Percentiles rank a stretch among this genome's conserved stretches.
These are phyloP conservation scores for Beauveria brongniartii DNA, from an alignment of 2,329 filamentous ascomycete genomes.

Conservation along the genomic window DNA sequence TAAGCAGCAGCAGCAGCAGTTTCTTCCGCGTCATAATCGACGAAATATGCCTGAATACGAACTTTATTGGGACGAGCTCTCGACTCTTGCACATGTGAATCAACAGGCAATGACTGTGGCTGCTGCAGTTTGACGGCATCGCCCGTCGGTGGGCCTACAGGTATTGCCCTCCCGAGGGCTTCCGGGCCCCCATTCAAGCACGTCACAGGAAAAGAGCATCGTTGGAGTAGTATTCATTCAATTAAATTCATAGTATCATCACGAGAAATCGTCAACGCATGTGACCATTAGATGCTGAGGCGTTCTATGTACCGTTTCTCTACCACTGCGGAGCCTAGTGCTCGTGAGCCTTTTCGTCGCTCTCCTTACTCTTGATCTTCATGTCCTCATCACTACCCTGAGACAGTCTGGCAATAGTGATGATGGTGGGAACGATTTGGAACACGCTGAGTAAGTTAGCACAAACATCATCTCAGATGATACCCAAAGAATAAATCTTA, in stretches of 20 bases:
- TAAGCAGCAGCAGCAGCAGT: neutral
- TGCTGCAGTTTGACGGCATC: conserved; percentile 4
- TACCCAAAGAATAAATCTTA: neutral
- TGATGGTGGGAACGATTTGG: conserved; percentile 8
- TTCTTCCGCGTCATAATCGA: neutral
- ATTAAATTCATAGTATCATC: conserved; percentile 5
- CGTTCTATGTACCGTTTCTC: conserved; percentile 2
- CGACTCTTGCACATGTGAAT: neutral
- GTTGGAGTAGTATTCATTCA: neutral
- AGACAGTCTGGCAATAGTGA: neutral
- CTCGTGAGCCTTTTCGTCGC: neutral
- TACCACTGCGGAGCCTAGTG: neutral
- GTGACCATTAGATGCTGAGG: neutral
- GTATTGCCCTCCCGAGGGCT: neutral
- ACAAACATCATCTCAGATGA: too few species aligned
- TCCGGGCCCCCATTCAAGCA: neutral
- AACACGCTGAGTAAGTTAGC: neutral
- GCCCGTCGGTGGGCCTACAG: neutral
- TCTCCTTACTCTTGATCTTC: conserved; percentile 2
- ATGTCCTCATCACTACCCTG: conserved; percentile 6
- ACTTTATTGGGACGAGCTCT: too few species aligned
- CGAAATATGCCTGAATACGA: neutral
- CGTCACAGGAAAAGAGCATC: neutral
- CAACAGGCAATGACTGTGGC: neutral
- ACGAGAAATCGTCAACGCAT: neutral